Base-by-base conservation (phyloP, 164 flowering plant genomes). In the Nymphaea thermarum region DNA sequence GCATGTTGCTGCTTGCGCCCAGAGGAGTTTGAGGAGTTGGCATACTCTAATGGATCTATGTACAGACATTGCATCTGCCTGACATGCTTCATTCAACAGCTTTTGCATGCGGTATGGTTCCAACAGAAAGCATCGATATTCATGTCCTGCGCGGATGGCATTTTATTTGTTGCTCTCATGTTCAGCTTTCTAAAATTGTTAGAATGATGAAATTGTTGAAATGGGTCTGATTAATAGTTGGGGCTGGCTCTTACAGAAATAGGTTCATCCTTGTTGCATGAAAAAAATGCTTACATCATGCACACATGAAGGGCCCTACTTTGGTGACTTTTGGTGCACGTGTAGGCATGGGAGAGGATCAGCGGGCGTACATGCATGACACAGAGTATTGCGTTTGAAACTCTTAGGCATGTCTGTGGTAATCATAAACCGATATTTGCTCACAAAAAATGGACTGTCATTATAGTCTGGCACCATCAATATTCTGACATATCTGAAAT, bases 1-100 rank as follows among this genome's bases (percentile, higher is more conserved):
- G 87, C 80, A 68, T 93, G 96, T 78, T 85, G 93, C 81, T 93
- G 98, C 68, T 67, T 89, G 75, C 84, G 68, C 44, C 75, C 62
- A 8, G 86, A 84, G 67, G 88, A 84, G 64, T 75, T 81, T 62
- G 96, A 90, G 64, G 96, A 91, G 45, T 85, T 82, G 71, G 77
- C 80, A 45, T 82, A 83, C 75, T 83, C 86, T 18, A 82, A 80
- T 71, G 81, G 80, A 76, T 72, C 85, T 5, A 62, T 83, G 6
- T 83, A 77, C 73, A 79, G 96, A 80, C 85, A 83, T 76, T 92
- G 96, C 78, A 44, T 82, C 45, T 91, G 96, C 74, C 71, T 87
- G 62, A 80, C 79, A 62, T 91, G 92, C 82, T 81, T 91, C 71
- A 60, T 82, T 66, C 87, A 85, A 68, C 82, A 83, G 71, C 70